phyloP scores from a whole-genome alignment of 352 stramenopile species.

The Nothophytophthora sp. region DNA sequence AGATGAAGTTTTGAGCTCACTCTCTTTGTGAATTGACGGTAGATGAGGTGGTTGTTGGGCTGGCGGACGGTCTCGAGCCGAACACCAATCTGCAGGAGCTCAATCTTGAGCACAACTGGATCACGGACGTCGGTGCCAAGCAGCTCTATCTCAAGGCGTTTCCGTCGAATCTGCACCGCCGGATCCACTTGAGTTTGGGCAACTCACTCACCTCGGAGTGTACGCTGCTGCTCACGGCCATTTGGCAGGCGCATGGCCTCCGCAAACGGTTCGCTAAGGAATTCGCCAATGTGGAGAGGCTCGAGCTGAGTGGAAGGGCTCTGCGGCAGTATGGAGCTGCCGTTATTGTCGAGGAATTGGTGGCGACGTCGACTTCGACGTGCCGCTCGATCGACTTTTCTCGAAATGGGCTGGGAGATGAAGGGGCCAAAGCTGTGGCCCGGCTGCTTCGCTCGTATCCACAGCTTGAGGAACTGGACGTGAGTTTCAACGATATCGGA shows the following conservation, averaged over 20 bases:
- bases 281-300: constrained; percentile 31
- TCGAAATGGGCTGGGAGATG: constrained; percentile 55
- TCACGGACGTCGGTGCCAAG: constrained; percentile 49
- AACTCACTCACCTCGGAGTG: constrained; percentile 51
- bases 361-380: constrained; percentile 1
- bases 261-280: constrained; percentile 51
- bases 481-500: constrained; percentile 79
- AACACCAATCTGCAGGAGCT: constrained; percentile 49
- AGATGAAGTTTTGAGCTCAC: background rate
- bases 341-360: constrained; percentile 45
- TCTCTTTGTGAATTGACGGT: background rate
- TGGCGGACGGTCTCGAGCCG: constrained; percentile 48
- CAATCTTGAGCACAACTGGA: constrained; percentile 50
- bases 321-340: constrained; percentile 54
- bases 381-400: constrained; percentile 54
- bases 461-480: constrained; percentile 44
- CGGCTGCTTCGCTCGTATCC: constrained; percentile 35
- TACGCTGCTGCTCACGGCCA: constrained; percentile 47
- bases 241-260: constrained; percentile 59
- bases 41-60: constrained; percentile 39
- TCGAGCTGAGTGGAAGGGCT: constrained; percentile 40
- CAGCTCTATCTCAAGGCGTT: constrained; percentile 55
- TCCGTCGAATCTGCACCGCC: constrained; percentile 39
- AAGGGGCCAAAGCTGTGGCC: constrained; percentile 50
- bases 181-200: constrained; percentile 34